Evolutionary conservation across 2,329 filamentous ascomycete species (phyloP).

Genomic region (Byssochlamys sp.): DNA sequence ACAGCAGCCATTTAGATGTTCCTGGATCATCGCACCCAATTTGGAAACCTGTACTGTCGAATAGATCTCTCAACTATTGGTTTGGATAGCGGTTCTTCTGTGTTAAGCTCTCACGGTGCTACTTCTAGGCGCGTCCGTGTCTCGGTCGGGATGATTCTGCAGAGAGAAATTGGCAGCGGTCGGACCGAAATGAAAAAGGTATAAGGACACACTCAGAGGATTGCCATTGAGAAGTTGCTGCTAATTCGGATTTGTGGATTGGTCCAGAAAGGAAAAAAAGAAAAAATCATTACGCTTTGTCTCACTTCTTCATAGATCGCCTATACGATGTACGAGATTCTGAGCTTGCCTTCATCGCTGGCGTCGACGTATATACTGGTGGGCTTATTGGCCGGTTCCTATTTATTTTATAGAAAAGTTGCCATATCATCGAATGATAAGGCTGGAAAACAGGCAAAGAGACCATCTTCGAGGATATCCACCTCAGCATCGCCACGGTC

Average conservation of each 20-base stretch:
- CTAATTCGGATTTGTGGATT: neutral
- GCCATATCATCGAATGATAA: neutral
- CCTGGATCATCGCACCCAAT: constrained; percentile 17
- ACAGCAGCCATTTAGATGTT: neutral
- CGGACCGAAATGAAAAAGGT: neutral
- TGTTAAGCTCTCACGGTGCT: neutral
- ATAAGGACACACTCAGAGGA: neutral
- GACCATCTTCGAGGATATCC: neutral
- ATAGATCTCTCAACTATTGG: neutral
- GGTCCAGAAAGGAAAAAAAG: neutral
- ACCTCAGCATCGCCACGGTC: neutral
- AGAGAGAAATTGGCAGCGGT: neutral
- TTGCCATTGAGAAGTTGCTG: neutral
- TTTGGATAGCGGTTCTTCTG: neutral
- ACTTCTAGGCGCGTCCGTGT: neutral
- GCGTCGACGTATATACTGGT: neutral
- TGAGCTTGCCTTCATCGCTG: neutral
- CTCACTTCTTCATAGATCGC: neutral
- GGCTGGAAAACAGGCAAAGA: neutral
- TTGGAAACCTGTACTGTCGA: constrained; percentile 8
- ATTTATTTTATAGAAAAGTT: neutral
- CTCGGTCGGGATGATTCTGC: neutral
- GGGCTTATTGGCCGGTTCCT: neutral
- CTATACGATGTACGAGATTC: neutral
- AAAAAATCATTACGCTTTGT: neutral